Conservation (phyloP, 768 basidiomycete genomes). For the Galerina marginata region DNA sequence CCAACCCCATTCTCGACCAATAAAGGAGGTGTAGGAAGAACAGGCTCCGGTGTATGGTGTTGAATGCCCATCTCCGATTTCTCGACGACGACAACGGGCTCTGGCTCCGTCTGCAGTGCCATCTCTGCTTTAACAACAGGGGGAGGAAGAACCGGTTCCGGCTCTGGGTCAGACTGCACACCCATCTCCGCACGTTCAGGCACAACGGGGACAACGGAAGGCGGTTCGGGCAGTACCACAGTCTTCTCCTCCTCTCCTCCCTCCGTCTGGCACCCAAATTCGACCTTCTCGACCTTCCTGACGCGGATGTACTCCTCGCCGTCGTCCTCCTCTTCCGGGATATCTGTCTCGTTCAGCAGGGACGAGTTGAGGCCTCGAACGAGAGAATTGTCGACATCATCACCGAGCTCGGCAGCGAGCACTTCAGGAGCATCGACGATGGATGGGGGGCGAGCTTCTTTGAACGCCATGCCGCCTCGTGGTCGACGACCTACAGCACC, state of each 20-base stretch:
- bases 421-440: slow-evolving; percentile 76
- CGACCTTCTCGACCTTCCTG: slow-evolving; percentile 57
- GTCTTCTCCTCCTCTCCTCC: slow-evolving; percentile 32
- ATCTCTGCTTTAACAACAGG: slow-evolving; percentile 37
- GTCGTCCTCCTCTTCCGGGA: slow-evolving; percentile 43
- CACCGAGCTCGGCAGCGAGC: slow-evolving; percentile 65
- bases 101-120: slow-evolving; percentile 57
- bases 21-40: slow-evolving; percentile 32
- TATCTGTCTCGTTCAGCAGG: slow-evolving; percentile 42
- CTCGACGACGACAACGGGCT: slow-evolving; percentile 33
- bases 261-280: slow-evolving; percentile 74
- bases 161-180: slow-evolving; percentile 41
- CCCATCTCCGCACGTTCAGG: slow-evolving; percentile 23
- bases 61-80: slow-evolving; percentile 58
- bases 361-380: slow-evolving; percentile 39
- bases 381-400: slow-evolving; percentile 35
- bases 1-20: slow-evolving; percentile 38
- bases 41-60: slow-evolving; percentile 39
- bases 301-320: slow-evolving; percentile 40
- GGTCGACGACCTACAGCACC: slow-evolving; percentile 56
- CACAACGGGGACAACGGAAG: slow-evolving; percentile 17
- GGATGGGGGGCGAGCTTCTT: slow-evolving; percentile 72
- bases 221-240: slow-evolving; percentile 35
- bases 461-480: slow-evolving; percentile 72
- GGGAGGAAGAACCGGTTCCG: slow-evolving; percentile 18